Conservation (phyloP, 2,329 filamentous ascomycete genomes). For the Epichloe bromicola region DNA sequence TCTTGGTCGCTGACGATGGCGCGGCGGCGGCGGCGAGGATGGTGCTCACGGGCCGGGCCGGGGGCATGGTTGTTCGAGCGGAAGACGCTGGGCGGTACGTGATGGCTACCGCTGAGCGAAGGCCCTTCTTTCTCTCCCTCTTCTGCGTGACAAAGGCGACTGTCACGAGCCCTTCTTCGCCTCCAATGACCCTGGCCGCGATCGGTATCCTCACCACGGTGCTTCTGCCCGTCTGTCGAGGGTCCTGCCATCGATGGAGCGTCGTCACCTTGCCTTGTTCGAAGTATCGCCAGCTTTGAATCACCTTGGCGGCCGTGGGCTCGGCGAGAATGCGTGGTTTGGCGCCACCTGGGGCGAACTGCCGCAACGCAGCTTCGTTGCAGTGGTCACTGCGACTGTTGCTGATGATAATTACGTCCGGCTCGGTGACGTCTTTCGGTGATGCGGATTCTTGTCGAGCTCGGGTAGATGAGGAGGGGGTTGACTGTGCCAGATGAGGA, state of each 20-base stretch:
- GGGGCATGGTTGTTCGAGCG: slow-evolving; percentile 6
- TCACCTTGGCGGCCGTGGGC: slow-evolving; percentile 49
- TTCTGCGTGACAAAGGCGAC: slow-evolving; percentile 53
- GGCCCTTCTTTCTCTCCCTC: slow-evolving; percentile 42
- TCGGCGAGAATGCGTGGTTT: slow-evolving; percentile 54
- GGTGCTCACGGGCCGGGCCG: slow-evolving; percentile 7
- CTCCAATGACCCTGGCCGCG: slow-evolving; percentile 36
- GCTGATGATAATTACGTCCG: slow-evolving; percentile 34
- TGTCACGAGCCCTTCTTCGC: slow-evolving; percentile 53
- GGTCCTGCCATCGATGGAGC: slow-evolving; percentile 34
- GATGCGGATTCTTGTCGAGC: slow-evolving; percentile 41
- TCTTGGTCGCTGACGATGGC: slow-evolving; percentile 4
- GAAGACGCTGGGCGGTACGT: slow-evolving; percentile 50
- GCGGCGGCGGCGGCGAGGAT: slow-evolving; percentile 6
- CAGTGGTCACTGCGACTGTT: slow-evolving; percentile 51
- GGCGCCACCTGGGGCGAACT: slow-evolving; percentile 39
- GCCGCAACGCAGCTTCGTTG: slow-evolving; percentile 53
- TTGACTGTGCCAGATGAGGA: slow-evolving; percentile 51
- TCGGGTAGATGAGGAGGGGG: slow-evolving; percentile 26
- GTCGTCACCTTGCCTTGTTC: slow-evolving; percentile 33
- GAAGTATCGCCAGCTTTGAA: slow-evolving; percentile 58
- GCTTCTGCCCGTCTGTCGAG: slow-evolving; percentile 20
- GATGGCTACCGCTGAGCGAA: slow-evolving; percentile 57
- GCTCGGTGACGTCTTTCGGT: slow-evolving; percentile 26
- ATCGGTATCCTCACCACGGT: slow-evolving; percentile 35